Base-by-base conservation (phyloP, 768 basidiomycete genomes). In the Tricholoma sp. region DNA sequence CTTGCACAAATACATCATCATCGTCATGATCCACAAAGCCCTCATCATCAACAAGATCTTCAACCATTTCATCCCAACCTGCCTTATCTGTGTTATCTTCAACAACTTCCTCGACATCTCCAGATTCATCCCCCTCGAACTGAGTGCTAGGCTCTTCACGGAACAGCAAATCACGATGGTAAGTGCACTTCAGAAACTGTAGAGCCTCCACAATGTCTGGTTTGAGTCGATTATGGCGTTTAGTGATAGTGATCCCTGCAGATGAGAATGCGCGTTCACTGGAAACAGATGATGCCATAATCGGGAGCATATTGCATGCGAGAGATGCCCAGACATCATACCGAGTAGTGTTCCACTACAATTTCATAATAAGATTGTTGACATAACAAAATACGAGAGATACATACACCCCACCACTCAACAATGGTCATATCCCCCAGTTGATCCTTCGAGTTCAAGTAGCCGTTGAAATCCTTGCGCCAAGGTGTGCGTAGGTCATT, bases 161-260 rank as follows among this genome's bases (percentile, higher is more conserved):
- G 55, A 72, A 74, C 3, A 72, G 49, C 0, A 72, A 47, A 49
- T 70, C 60, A 39, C 53, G 8, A 18, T 61, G 50, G 46, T 63
- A 57, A 6, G 64, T 34, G 49, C 68, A 70, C 52, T 70, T 70
- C 9, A 72, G 52, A 39, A 56, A 66, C 54, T 75, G 69, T 35
- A 72, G 37, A 1, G 71, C 72, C 55, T 74, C 68, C 3, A 74
- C 66, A 55, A 73, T 66, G 61, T 76, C 71, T 18, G 57, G 67
- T 53, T 72, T 70, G 37, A 75, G 65, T 7, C 65, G 58, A 53
- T 72, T 75, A 4, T 65, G 65, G 22, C 61, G 67, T 56, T 74
- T 74, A n/a, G n/a, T n/a, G n/a, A n/a, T n/a, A n/a, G n/a, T n/a
- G n/a, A n/a, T n/a, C n/a, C n/a, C n/a, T n/a, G n/a, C n/a, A n/a